Base-by-base conservation (phyloP, 163 green algal species). In the Volvox carteri region DNA sequence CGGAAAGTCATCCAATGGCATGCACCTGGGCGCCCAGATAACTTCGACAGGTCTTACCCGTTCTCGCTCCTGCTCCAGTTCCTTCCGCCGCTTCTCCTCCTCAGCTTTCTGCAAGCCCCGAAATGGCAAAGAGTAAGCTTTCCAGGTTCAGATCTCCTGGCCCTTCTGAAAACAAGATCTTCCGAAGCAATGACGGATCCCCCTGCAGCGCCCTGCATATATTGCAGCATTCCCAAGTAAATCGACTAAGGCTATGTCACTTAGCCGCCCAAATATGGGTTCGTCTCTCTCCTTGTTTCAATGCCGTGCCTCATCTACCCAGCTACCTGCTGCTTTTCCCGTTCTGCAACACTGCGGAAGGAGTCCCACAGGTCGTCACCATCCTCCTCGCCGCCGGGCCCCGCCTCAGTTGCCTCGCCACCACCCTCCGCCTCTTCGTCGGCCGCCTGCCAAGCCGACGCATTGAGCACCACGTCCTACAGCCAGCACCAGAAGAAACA, bases 361-460 rank as follows among this genome's bases (percentile, higher is more conserved):
- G 84, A 84, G 84, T 89, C 84, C 84, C 84, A 89, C 39, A 89
- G 54, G 42, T 89, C 84, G 42, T 89, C 84, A n/a, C 72, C 84
- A 21, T 89, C 84, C 35, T 89, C 72, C 16, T 65, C 84, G 30
- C 54, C 84, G 11, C 84, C 84, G 7, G 25, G 39, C 35, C 54
- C 72, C 18, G 21, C 72, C 25, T 62, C 65, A 1, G 35, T 52
- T 25, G 23, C 83, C 33, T 81, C 83, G 33, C 67, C 83, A 18
- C 83, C 83, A 50, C 83, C 72, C 54, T 89, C 72, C 30, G 39
- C 84, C 30, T 84, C 70, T n/a, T 89, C 84, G 6, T 77, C 84
- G 16, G 72, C 72, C 1, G 73, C 41, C 19, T 76, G 44, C 84
- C 84, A 89, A 35, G 70, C 72, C 0, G 72, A 81, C 11, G 72